phyloP scores from a whole-genome alignment of 805 yeast genomes.

The Ogataea degrootiae region DNA sequence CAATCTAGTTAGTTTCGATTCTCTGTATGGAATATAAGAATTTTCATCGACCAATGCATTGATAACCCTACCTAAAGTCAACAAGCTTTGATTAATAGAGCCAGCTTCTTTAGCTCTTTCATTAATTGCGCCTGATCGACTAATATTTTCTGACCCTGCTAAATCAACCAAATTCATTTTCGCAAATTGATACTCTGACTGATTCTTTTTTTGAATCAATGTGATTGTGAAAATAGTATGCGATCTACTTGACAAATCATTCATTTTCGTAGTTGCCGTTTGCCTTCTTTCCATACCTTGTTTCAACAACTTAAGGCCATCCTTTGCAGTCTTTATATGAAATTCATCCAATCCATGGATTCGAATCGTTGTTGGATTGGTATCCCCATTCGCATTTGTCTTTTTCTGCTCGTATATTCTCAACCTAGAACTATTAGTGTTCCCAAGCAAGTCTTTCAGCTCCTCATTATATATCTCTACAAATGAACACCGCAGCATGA shows the following conservation, averaged over 20 bases:
- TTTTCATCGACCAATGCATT: slow-evolving; percentile 60
- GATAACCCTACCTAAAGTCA: slow-evolving; percentile 86
- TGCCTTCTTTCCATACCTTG: slow-evolving; percentile 56
- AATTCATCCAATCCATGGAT: slow-evolving; percentile 66
- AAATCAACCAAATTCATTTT: slow-evolving; percentile 74
- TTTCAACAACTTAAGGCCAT: slow-evolving; percentile 52
- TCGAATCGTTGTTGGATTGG: slow-evolving; percentile 30
- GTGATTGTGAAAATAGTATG: slow-evolving; percentile 71
- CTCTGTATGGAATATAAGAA: slow-evolving; percentile 72
- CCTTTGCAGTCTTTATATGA: slow-evolving; percentile 46
- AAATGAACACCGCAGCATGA: slow-evolving; percentile 45
- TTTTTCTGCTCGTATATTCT: slow-evolving; percentile 35
- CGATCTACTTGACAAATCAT: slow-evolving; percentile 68
- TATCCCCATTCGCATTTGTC: slow-evolving; percentile 6
- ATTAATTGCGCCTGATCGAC: slow-evolving; percentile 80
- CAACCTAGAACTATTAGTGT: slow-evolving; percentile 27
- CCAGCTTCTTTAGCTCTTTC: slow-evolving; percentile 93
- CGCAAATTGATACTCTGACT: slow-evolving; percentile 26
- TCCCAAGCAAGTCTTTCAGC: slow-evolving; percentile 41
- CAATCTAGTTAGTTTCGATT: slow-evolving; percentile 70
- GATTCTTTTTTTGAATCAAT: slow-evolving; percentile 40
- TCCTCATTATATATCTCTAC: slow-evolving; percentile 47
- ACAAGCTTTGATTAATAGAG: slow-evolving; percentile 79
- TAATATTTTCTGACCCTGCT: slow-evolving; percentile 92
- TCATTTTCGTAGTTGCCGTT: slow-evolving; percentile 70